Conservation (phyloP, 2,329 filamentous ascomycete species). For the Cercospora zeina region DNA sequence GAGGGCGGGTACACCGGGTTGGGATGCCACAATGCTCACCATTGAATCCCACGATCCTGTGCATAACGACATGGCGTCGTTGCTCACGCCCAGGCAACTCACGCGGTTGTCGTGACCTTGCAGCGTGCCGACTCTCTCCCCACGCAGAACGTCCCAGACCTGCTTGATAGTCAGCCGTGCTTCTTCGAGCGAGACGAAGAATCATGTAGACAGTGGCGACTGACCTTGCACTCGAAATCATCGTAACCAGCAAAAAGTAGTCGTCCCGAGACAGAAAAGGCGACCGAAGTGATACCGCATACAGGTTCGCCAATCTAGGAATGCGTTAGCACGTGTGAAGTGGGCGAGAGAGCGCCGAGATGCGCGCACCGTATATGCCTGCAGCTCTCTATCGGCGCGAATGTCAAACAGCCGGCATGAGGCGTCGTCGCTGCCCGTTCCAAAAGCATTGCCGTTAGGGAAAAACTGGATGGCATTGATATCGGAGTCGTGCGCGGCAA, state of each 20-base stretch:
- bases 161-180: constrained; percentile 44
- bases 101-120: constrained; percentile 98
- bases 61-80: constrained; percentile 98
- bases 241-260: constrained; percentile 96
- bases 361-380: constrained; percentile 61
- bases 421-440: constrained; percentile 95
- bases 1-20: background rate
- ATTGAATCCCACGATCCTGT: constrained; percentile 99
- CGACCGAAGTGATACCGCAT: constrained; percentile 96
- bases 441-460: constrained; percentile 97
- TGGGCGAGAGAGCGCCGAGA: background rate
- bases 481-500: constrained; percentile 96
- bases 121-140: constrained; percentile 93
- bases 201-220: constrained; percentile 32
- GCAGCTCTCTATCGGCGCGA: constrained; percentile 80
- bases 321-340: background rate
- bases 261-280: constrained; percentile 93
- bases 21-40: constrained; percentile 59
- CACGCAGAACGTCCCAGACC: constrained; percentile 97
- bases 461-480: constrained; percentile 99
- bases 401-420: constrained; percentile 98
- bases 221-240: constrained; percentile 99
- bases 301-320: constrained; percentile 89
- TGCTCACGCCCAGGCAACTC: constrained; percentile 97
- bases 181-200: background rate